Evolutionary conservation across 805 yeast genomes (phyloP), one percentile per base, ranked within the genome.

Genomic region (Ogataea henricii): DNA sequence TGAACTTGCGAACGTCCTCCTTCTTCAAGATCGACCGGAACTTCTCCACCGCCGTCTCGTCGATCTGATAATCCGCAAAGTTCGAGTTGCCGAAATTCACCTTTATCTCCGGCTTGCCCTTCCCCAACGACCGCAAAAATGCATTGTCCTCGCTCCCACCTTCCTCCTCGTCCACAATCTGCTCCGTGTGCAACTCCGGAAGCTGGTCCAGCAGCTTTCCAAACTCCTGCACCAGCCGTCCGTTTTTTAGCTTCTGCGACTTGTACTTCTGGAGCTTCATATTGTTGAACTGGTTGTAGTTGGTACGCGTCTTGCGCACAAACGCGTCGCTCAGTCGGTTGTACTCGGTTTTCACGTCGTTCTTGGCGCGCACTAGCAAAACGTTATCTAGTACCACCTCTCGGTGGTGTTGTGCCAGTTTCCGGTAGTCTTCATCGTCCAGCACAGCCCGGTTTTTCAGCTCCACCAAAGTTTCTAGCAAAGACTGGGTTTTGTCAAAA

Each of bases 1-100:
- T 55, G 47, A 66, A 67, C 44, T 62, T 62, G n/a, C 51, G 47
- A 4, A 54, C 34, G 38, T 62, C 60, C 8, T 58, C 61, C 26
- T 55, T 51, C 33, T 53, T 49, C 18, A 64, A 26, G 2, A 59
- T 44, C 5, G 43, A 25, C 27, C 56, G 49, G 22, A 65, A 55
- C 14, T 52, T 42, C 7, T 33, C 34, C n/a, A 56, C 64, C 7
- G 55, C 50, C 2, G 48, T 40, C 16, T 55, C 57, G 14, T 50
- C 48, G 3, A 59, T 46, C 26, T 45, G 53, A 34, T 42, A 41
- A 8, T 44, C 50, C 25, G 49, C 40, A 44, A 49, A 54, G 43
- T 52, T 43, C 17, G 48, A 47, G 20, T 36, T 49, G 13, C 34
- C 30, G 22, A 49, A 48, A 42, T 42, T 54, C 29, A 29, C 39